phyloP scores from a whole-genome alignment of 208 protist genomes.

The Borovskyia barvae region DNA sequence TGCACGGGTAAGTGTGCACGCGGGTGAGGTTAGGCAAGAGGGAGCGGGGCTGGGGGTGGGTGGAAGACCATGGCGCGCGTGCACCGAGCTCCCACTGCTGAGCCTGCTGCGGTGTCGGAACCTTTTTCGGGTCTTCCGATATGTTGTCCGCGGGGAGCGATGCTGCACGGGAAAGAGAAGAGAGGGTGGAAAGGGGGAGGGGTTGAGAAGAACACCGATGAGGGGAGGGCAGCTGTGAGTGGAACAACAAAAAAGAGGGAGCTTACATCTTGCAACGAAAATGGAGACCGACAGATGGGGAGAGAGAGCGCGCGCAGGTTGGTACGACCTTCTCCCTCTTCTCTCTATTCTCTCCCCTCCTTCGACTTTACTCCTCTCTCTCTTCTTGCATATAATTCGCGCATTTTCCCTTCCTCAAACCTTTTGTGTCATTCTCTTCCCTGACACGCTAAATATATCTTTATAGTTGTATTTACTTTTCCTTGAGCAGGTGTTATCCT shows the following conservation, averaged over 20 bases:
- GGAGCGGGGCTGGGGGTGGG: too few relatives aligned
- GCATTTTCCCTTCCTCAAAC: conserved; percentile 3
- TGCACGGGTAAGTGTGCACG: too few relatives aligned
- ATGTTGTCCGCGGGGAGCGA: too few relatives aligned
- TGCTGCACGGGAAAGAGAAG: background rate
- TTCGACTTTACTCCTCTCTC: background rate
- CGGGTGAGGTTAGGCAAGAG: too few relatives aligned
- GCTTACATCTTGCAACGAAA: background rate
- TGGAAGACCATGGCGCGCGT: too few relatives aligned
- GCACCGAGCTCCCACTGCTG: too few relatives aligned
- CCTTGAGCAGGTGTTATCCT: too few relatives aligned
- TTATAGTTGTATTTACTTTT: conserved; percentile 1
- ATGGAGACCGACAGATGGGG: too few relatives aligned
- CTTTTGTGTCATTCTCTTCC: conserved; percentile 5
- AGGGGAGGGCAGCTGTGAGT: background rate
- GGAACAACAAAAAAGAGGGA: background rate
- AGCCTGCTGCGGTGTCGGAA: too few relatives aligned
- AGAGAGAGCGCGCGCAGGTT: too few relatives aligned
- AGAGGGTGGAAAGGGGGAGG: background rate
- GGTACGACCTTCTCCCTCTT: background rate
- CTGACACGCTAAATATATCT: conserved; percentile 6
- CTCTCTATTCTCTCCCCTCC: background rate
- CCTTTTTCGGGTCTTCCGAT: too few relatives aligned
- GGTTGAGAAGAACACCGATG: background rate
- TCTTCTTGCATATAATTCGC: background rate